Percentiles rank a stretch among this genome's conserved stretches.
Evolutionary conservation across 1,284 basidiomycete species (phyloP).

Genomic region (Leccinum ponderosum): DNA sequence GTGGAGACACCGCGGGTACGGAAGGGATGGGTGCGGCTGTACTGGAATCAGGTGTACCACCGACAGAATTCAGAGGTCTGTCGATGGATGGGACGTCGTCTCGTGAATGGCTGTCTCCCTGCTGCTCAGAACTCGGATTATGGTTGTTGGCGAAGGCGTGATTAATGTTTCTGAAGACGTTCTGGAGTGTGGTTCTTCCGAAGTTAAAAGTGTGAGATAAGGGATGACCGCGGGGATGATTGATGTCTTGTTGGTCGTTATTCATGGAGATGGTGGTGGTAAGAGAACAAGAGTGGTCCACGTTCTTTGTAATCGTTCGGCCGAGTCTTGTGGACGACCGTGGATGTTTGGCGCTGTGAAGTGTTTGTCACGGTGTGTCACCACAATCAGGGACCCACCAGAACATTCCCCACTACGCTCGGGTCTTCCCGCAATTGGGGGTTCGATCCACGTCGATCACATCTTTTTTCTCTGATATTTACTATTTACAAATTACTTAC

Average conservation of each 20-base stretch:
- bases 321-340: neutral
- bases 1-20: slow-evolving; percentile 1
- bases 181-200: slow-evolving; percentile 30
- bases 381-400: slow-evolving; percentile 26
- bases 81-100: slow-evolving; percentile 4
- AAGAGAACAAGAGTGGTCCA: slow-evolving; percentile 10
- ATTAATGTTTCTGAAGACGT: slow-evolving; percentile 34
- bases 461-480: neutral
- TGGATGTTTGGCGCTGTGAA: slow-evolving; percentile 9
- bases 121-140: slow-evolving; percentile 1
- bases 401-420: slow-evolving; percentile 27
- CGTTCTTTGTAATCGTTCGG: slow-evolving; percentile 15
- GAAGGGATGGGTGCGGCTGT: neutral
- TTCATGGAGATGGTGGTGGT: slow-evolving; percentile 30
- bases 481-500: too few relatives aligned
- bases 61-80: slow-evolving; percentile 2
- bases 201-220: slow-evolving; percentile 27
- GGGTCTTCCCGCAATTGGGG: neutral
- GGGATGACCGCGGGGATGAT: slow-evolving; percentile 8
- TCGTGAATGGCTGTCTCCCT: neutral
- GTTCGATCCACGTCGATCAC: slow-evolving; percentile 17
- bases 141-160: slow-evolving; percentile 27
- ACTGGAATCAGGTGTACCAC: slow-evolving; percentile 2
- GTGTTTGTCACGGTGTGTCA: slow-evolving; percentile 20
- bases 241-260: slow-evolving; percentile 15